These are phyloP conservation scores for Pichia cactophila DNA, from an alignment of 1,139 yeast genomes.

Conservation along the genomic window DNA sequence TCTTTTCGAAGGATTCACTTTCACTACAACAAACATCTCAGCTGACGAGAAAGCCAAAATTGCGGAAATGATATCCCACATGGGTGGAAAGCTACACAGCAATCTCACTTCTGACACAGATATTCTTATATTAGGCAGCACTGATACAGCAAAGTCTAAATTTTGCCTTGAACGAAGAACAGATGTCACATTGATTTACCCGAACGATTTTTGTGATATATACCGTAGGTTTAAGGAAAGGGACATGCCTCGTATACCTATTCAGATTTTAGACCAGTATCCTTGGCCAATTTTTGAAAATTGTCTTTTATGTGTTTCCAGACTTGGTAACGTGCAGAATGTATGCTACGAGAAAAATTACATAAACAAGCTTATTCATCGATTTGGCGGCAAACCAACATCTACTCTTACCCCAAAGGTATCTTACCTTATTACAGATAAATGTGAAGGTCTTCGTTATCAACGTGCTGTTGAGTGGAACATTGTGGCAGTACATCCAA, in stretches of 20 bases:
- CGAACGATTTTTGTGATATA: constrained; percentile 38
- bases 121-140: constrained; percentile 59
- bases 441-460: constrained; percentile 52
- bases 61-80: constrained; percentile 36
- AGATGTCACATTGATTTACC: constrained; percentile 51
- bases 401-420: constrained; percentile 49
- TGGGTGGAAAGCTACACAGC: constrained; percentile 58
- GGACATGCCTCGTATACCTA: constrained; percentile 24
- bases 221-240: constrained; percentile 24
- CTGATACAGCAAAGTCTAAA: constrained; percentile 59
- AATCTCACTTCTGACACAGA: constrained; percentile 65
- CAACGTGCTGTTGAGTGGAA: constrained; percentile 60
- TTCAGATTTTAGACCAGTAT: constrained; percentile 18
- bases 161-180: constrained; percentile 53
- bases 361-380: constrained; percentile 34
- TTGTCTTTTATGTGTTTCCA: constrained; percentile 24
- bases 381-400: constrained; percentile 53
- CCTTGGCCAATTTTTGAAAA: constrained; percentile 22
- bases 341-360: constrained; percentile 26
- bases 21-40: constrained; percentile 11
- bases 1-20: constrained; percentile 13
- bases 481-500: constrained; percentile 63
- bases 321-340: constrained; percentile 18
- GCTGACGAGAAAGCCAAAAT: constrained; percentile 24
- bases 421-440: constrained; percentile 48